phyloP scores from a whole-genome alignment of 1,284 basidiomycete genomes.

The Trichosporon sp. region DNA sequence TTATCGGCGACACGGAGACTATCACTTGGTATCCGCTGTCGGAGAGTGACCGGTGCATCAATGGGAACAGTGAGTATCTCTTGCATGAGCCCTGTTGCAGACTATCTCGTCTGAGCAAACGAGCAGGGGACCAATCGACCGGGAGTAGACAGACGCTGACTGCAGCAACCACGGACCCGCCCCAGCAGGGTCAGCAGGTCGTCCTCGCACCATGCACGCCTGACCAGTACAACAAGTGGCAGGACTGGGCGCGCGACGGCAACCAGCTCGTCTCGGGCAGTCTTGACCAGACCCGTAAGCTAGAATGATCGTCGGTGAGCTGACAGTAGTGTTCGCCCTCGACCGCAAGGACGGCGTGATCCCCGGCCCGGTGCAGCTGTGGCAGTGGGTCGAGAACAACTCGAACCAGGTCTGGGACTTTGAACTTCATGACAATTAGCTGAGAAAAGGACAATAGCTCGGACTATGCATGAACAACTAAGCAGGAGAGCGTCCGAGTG shows the following conservation, averaged over 20 bases:
- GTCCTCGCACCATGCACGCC: neutral
- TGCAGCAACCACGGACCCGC: neutral
- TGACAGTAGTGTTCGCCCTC: neutral
- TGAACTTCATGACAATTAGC: neutral
- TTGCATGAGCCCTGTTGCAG: too few species aligned
- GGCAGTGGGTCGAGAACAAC: neutral
- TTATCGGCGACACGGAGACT: neutral
- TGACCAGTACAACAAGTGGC: neutral
- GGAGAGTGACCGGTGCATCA: neutral
- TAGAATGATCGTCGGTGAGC: neutral
- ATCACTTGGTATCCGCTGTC: neutral
- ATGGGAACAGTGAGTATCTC: neutral
- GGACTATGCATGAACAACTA: neutral
- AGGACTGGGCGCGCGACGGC: neutral
- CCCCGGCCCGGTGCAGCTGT: neutral
- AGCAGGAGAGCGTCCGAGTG: neutral
- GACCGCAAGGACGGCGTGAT: neutral
- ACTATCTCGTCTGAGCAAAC: too few species aligned
- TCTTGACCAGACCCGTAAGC: neutral
- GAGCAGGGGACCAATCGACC: neutral
- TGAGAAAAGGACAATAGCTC: neutral
- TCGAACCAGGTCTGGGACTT: constrained; percentile 3
- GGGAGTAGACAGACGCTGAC: neutral
- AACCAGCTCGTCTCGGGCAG: neutral
- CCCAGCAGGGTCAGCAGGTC: neutral